A percentile compares a stretch with the other conserved stretches of the same genome.
These are phyloP conservation scores for Schoenoplectus triqueter DNA, from an alignment of 202 grass and related monocot species.

Conservation along the genomic window DNA sequence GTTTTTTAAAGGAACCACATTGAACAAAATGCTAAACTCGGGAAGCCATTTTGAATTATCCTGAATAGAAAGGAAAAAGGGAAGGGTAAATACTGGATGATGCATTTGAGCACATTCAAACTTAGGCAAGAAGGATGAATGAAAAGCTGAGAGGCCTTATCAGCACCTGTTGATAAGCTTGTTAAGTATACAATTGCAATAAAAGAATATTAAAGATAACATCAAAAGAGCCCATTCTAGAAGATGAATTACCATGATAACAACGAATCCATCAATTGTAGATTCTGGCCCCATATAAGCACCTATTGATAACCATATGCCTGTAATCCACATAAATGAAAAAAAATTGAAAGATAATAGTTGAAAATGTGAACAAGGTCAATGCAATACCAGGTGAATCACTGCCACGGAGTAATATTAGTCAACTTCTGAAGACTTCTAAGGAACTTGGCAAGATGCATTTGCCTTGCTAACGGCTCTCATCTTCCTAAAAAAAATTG, in stretches of 20 bases:
- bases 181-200: too few relatives aligned
- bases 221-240: too few relatives aligned
- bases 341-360: too few relatives aligned
- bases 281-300: too few relatives aligned
- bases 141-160: conserved; percentile 42
- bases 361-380: too few relatives aligned
- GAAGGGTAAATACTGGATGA: conserved; percentile 55
- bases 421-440: conserved; percentile 92
- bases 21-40: not conserved
- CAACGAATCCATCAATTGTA: too few relatives aligned
- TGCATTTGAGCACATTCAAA: conserved; percentile 91
- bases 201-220: too few relatives aligned
- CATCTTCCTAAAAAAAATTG: conserved; percentile 94
- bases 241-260: too few relatives aligned
- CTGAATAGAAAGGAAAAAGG: not conserved
- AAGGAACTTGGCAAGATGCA: conserved; percentile 95
- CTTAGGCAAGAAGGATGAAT: conserved; percentile 78
- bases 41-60: not conserved
- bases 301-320: too few relatives aligned
- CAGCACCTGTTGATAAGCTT: too few relatives aligned
- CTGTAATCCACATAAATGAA: too few relatives aligned
- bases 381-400: too few relatives aligned
- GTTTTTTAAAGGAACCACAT: not conserved
- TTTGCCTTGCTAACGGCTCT: conserved; percentile 87
- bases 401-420: conserved; percentile 22